Evolutionary conservation across 768 basidiomycete species (phyloP).

Genomic region (Arthromyces matolae): DNA sequence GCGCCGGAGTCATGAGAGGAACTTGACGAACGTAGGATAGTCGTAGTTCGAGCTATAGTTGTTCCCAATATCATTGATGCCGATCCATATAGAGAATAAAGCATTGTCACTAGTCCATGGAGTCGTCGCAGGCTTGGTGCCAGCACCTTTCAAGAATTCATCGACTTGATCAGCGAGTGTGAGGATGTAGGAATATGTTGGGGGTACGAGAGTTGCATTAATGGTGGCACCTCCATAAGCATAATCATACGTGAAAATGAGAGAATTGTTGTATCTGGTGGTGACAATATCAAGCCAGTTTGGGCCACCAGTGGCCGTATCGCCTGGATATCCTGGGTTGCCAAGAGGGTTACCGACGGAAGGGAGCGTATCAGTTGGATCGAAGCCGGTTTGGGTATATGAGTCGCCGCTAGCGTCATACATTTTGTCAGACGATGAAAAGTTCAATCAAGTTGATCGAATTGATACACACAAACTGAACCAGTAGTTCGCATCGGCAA

Average conservation of each 20-base stretch:
- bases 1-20: neutral
- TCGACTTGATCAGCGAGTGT: constrained; percentile 61
- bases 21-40: constrained; percentile 40
- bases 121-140: constrained; percentile 43
- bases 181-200: constrained; percentile 45
- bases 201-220: constrained; percentile 54
- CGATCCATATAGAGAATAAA: constrained; percentile 68
- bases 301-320: constrained; percentile 48
- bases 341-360: constrained; percentile 46
- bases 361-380: constrained; percentile 36
- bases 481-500: constrained; percentile 42
- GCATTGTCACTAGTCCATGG: constrained; percentile 56
- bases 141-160: constrained; percentile 47
- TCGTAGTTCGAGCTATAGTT: constrained; percentile 46
- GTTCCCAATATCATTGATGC: constrained; percentile 67
- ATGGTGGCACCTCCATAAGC: constrained; percentile 69
- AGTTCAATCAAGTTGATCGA: neutral
- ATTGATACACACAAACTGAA: constrained; percentile 52
- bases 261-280: constrained; percentile 47
- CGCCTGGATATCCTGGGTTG: constrained; percentile 53
- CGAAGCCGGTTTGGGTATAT: constrained; percentile 56
- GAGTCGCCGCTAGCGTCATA: constrained; percentile 55
- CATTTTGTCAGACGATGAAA: neutral
- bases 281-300: constrained; percentile 62
- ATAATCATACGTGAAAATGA: constrained; percentile 58